Base-by-base conservation (phyloP, 257 asterid genomes). In the Verbascum thapsus region DNA sequence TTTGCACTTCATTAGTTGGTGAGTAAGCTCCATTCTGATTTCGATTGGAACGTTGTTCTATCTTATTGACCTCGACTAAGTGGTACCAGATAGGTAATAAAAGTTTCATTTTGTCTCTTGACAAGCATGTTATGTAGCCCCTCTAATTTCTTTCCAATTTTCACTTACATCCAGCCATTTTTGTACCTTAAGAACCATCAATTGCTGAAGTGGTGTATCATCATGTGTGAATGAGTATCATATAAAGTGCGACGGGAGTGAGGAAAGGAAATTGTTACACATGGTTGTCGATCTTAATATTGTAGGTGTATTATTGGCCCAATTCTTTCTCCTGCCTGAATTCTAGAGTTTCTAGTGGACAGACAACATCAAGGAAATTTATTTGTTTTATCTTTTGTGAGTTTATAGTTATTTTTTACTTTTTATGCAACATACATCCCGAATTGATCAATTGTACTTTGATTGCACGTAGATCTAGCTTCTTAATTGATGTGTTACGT, bases 381-480 rank as follows among this genome's bases (percentile, higher is more conserved):
- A 53, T 6, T 53, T 53, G 7, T 4, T 23, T 38, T 19, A 51
- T 22, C 16, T 20, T 30, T 10, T 22, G 32, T 26, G 2, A 26
- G 32, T 2, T 26, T 26, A 26, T 5, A 26, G 5, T 26, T 26
- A 5, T 1, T 26, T 1, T 26, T 26, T 26, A 5, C 32, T 5
- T 26, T 26, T 26, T 26, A 34, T 23, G 32, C 55, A 17, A 30
- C 13, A 32, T 37, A 37, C n/a, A n/a, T n/a, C n/a, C n/a, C n/a
- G n/a, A 38, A 35, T 12, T 0, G 22, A 58, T 11, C 22, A 13
- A 34, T 12, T 8, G 0, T 60, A 49, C 15, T 19, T 23, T 53
- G 66, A 39, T 30, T 52, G 38, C 42, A 59, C 69, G 50, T 58
- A 51, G 34, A 58, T 17, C 30, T 23, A 48, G 22, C 37, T 66